Base-by-base conservation (phyloP, 345 rosid genomes). In the Gossypium longicalyx region DNA sequence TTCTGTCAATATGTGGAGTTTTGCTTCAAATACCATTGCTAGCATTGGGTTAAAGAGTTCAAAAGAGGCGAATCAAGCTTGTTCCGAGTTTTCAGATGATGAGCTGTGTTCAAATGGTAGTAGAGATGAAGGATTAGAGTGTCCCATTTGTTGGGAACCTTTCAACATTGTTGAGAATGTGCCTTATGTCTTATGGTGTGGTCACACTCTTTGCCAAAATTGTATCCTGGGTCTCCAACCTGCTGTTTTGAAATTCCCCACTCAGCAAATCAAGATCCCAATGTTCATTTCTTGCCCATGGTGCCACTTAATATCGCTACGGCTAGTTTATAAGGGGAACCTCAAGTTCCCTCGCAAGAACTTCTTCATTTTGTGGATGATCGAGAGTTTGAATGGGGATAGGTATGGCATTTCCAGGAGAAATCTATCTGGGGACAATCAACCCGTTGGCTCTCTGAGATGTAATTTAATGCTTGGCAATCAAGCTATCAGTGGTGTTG, bases 151-250 rank as follows among this genome's bases (percentile, higher is more conserved):
- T 77, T 87, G 86, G 80, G 93, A 89, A 76, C 88, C 88, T 23
- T 89, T 89, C 83, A 87, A 89, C 77, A 85, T 89, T 48, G 91
- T 89, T 7, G 93, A 89, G 78, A 89, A 89, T 63, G 90, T 89
- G 79, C 91, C 93, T 3, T 84, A 81, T 75, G 91, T 87, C 67
- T 76, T 87, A 53, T 89, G 89, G 91, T 89, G 93, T 20, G 93
- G 93, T 54, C 93, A 89, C 70, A 83, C 93, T 4, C 85, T 89
- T 23, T 87, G 93, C 41, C 86, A 86, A 80, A 89, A 85, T 77
- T 89, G 93, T 68, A 84, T 89, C 12, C 69, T 87, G 4, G 90
- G 88, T 7, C 89, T 89, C 56, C 93, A 86, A 9, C 73, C 80
- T 19, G 86, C 90, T 76, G 74, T 85, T 11, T 67, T 87, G 76